phyloP scores from a whole-genome alignment of 352 stramenopile genomes.

The Phytophthora litchii region DNA sequence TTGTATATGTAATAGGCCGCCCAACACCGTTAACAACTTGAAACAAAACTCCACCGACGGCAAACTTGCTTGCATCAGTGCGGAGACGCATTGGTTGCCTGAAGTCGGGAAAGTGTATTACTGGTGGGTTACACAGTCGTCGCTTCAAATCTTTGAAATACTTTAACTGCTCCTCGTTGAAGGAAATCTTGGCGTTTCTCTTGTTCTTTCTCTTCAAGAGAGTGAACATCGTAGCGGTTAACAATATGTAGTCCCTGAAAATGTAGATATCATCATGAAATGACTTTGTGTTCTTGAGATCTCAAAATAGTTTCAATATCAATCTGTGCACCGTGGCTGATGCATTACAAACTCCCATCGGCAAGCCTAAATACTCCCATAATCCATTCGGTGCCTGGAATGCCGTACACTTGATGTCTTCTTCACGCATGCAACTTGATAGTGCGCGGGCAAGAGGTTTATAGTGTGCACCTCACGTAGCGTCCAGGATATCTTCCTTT shows the following conservation, averaged over 20 bases:
- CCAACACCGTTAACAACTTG: not conserved
- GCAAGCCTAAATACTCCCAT: too few species aligned
- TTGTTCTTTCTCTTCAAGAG: slow-evolving; percentile 12
- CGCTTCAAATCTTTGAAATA: slow-evolving; percentile 15
- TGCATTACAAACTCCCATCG: too few species aligned
- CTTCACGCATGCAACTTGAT: too few species aligned
- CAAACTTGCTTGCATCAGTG: slow-evolving; percentile 9
- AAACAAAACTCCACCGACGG: not conserved
- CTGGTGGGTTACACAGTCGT: slow-evolving; percentile 3
- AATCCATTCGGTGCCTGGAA: too few species aligned
- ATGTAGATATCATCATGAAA: too few species aligned
- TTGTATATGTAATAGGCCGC: not conserved
- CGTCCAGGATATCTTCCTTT: too few species aligned
- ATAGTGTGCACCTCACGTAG: too few species aligned
- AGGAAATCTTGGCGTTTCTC: slow-evolving; percentile 12
- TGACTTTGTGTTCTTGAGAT: too few species aligned
- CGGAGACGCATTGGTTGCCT: slow-evolving; percentile 13
- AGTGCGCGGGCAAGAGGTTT: too few species aligned
- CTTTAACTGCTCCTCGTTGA: slow-evolving; percentile 10
- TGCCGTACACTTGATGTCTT: too few species aligned
- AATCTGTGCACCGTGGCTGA: too few species aligned
- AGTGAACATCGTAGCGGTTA: slow-evolving; percentile 2
- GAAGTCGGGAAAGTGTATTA: slow-evolving; percentile 8
- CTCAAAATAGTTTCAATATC: too few species aligned
- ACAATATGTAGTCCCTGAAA: slow-evolving; percentile 7